Conservation (phyloP, 768 basidiomycete genomes). For the Collybia nuda region DNA sequence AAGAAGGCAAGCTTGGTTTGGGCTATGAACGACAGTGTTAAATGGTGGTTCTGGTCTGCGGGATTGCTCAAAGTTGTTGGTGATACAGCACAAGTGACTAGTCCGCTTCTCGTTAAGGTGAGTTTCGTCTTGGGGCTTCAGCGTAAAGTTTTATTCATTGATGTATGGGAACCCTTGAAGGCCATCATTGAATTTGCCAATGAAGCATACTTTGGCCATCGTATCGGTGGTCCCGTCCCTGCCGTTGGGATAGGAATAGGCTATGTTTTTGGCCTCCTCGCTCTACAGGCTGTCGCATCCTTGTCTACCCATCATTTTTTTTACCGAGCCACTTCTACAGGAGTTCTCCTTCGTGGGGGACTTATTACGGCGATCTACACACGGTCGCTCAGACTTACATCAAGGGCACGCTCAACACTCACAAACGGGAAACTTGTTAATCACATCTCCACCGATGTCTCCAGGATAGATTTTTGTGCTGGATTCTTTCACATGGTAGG, state of each 20-base stretch:
- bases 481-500: slow-evolving; percentile 74
- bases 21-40: slow-evolving; percentile 77
- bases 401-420: slow-evolving; percentile 75
- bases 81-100: slow-evolving; percentile 72
- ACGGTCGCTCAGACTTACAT: slow-evolving; percentile 72
- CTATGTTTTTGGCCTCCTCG: slow-evolving; percentile 66
- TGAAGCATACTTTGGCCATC: slow-evolving; percentile 54
- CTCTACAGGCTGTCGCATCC: slow-evolving; percentile 66
- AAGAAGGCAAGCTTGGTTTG: slow-evolving; percentile 59
- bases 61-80: slow-evolving; percentile 61
- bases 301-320: slow-evolving; percentile 81
- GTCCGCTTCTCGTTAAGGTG: slow-evolving; percentile 79
- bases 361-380: slow-evolving; percentile 87
- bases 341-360: slow-evolving; percentile 80
- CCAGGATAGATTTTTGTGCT: slow-evolving; percentile 86
- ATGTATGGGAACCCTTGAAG: slow-evolving; percentile 26
- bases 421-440: slow-evolving; percentile 91
- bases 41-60: slow-evolving; percentile 77
- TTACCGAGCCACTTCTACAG: slow-evolving; percentile 69
- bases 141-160: background rate
- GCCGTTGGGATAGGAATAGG: slow-evolving; percentile 65
- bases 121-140: slow-evolving; percentile 6
- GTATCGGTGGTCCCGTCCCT: slow-evolving; percentile 33
- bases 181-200: slow-evolving; percentile 71
- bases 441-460: slow-evolving; percentile 91